Conservation (phyloP, 2,329 filamentous ascomycete genomes). For the Penicillium olsonii region DNA sequence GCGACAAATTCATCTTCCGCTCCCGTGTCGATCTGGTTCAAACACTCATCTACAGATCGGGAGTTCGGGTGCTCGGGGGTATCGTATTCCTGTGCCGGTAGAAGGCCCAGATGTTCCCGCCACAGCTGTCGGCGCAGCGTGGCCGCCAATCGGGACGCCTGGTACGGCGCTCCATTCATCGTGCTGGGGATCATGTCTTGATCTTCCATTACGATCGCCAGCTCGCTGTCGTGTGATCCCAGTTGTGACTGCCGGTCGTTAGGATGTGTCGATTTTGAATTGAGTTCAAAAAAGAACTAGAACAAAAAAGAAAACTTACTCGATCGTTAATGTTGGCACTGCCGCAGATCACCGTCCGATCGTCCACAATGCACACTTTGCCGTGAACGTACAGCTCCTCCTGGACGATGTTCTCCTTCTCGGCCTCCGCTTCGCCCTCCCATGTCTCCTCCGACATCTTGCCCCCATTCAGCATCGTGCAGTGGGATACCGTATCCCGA, state of each 20-base stretch:
- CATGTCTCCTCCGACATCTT: slow-evolving; percentile 70
- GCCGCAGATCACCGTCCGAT: slow-evolving; percentile 78
- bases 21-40: slow-evolving; percentile 74
- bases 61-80: slow-evolving; percentile 73
- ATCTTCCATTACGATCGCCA: slow-evolving; percentile 87
- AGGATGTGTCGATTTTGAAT: neutral
- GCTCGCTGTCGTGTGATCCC: slow-evolving; percentile 81
- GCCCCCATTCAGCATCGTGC: slow-evolving; percentile 74
- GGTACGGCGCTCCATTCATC: slow-evolving; percentile 74
- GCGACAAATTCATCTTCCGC: slow-evolving; percentile 67
- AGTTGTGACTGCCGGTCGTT: slow-evolving; percentile 63
- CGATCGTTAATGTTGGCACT: slow-evolving; percentile 70
- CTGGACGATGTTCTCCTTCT: slow-evolving; percentile 87
- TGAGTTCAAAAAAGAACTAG: too few relatives aligned
- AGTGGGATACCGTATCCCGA: slow-evolving; percentile 67
- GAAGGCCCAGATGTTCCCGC: slow-evolving; percentile 85
- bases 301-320: slow-evolving; percentile 40
- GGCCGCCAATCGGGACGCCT: slow-evolving; percentile 73
- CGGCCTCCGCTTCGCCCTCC: slow-evolving; percentile 72
- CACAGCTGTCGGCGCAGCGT: slow-evolving; percentile 83
- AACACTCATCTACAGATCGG: slow-evolving; percentile 67
- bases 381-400: slow-evolving; percentile 95
- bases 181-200: slow-evolving; percentile 66
- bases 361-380: slow-evolving; percentile 82
- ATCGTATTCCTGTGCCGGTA: slow-evolving; percentile 70